Base-by-base conservation (phyloP, 1,284 basidiomycete species). In the Coniophora puteana region DNA sequence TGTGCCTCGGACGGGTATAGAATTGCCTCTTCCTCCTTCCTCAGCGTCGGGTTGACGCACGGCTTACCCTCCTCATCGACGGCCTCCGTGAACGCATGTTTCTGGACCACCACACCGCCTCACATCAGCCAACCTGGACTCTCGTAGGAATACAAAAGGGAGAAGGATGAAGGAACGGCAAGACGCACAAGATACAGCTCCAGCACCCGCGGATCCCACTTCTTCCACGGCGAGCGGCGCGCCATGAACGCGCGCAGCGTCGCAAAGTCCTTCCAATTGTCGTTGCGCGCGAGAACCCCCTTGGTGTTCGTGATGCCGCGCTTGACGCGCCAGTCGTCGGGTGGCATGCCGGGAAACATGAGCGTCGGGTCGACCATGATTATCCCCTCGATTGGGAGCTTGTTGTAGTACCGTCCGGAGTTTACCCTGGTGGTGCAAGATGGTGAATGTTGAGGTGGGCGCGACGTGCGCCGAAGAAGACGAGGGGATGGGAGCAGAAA, bases 41-140 rank as follows among this genome's bases (percentile, higher is more conserved):
- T 35, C 21, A 35, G 23, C 17, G 16, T 35, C 21, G 33, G 33
- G 12, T 14, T 35, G 18, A 35, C 8, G 14, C 23, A 35, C 5
- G 29, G 7, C 8, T 23, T 21, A 7, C 7, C 8, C 8, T 20
- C 33, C 13, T 5, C 21, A 6, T 13, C n/a, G 17, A 35, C 33
- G 21, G 33, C n/a, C n/a, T n/a, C 23, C 33, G 23, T 35, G 17
- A 35, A 35, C 18, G n/a, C 33, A 14, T 35, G 33, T 8, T 35
- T 21, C 33, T 35, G 16, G 8, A 8, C n/a, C 17, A 27, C n/a
- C 8, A 27, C 26, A 27, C 17, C 17, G 11, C 31, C n/a, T n/a
- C n/a, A n/a, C 10, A 16, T 33, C 11, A 33, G 31, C 16, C 11
- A 12, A 33, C 10, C 8, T 10, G 26, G 10, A 8, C 17, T 27